These are phyloP conservation scores for Oryza rufipogon DNA, from an alignment of 176 grass and related monocot species.

Conservation along the genomic window DNA sequence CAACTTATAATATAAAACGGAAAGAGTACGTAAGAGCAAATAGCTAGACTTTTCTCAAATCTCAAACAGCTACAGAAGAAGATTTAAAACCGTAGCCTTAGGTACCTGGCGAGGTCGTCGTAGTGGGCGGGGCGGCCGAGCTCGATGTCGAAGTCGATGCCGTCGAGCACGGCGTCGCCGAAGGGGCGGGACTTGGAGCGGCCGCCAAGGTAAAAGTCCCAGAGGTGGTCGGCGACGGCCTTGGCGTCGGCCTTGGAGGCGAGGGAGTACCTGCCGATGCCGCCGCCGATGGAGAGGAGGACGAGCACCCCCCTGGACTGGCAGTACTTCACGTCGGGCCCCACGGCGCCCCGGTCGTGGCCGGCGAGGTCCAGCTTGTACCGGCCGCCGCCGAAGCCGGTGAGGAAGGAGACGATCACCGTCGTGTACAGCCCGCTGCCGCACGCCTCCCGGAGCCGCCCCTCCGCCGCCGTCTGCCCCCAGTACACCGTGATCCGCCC, in stretches of 20 bases:
- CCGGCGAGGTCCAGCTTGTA: conserved; percentile 22
- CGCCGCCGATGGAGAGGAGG: conserved; percentile 31
- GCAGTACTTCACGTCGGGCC: conserved; percentile 21
- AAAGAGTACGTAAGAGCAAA: no score
- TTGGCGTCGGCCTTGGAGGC: conserved; percentile 21
- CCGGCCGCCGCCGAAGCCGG: conserved; percentile 10
- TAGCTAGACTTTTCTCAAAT: no score
- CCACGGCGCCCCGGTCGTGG: neutral
- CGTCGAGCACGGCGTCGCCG: neutral
- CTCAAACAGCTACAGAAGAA: no score
- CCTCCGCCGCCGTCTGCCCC: conserved; percentile 13
- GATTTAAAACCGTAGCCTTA: no score
- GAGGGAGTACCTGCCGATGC: conserved; percentile 27
- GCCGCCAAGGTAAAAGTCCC: conserved; percentile 13
- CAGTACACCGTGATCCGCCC: conserved; percentile 32
- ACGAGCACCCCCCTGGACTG: conserved; percentile 25
- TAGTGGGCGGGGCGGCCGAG: neutral
- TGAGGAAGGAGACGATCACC: conserved; percentile 30
- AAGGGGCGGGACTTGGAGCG: neutral
- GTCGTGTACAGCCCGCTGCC: conserved; percentile 22
- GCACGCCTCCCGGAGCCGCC: conserved; percentile 9
- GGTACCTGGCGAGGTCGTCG: conserved; percentile 5
- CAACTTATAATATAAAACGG: no score
- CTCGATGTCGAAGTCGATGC: conserved; percentile 30
- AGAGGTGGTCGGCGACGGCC: conserved; percentile 18